Percentiles rank a stretch among this genome's conserved stretches.
phyloP scores from a whole-genome alignment of 306 rosid genomes.

The Dalbergia oliveri region DNA sequence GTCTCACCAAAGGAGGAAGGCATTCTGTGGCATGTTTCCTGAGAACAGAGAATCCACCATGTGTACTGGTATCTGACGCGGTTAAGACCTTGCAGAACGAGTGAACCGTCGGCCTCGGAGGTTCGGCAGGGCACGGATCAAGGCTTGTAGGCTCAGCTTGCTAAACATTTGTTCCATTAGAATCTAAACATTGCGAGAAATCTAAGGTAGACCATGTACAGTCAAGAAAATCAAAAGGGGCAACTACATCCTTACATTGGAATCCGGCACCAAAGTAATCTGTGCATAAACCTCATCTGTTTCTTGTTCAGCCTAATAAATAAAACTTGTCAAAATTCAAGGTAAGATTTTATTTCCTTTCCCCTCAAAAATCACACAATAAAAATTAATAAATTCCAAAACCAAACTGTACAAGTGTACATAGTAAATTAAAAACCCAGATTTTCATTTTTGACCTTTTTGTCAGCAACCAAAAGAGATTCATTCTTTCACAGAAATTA shows the following conservation, averaged over 20 bases:
- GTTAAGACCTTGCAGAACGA: slow-evolving; percentile 87
- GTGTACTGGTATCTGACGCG: slow-evolving; percentile 96
- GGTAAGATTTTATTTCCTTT: slow-evolving; percentile 34
- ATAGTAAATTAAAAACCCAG: slow-evolving; percentile 23
- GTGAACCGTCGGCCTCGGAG: slow-evolving; percentile 60
- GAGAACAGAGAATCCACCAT: slow-evolving; percentile 95
- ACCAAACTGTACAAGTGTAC: neutral
- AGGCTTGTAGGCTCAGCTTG: slow-evolving; percentile 68
- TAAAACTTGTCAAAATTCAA: slow-evolving; percentile 41
- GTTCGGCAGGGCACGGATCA: slow-evolving; percentile 58
- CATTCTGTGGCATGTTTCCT: slow-evolving; percentile 95
- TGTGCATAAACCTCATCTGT: slow-evolving; percentile 92
- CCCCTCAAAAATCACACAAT: neutral
- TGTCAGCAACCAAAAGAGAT: slow-evolving; percentile 11
- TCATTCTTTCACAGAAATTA: neutral
- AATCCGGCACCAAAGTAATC: slow-evolving; percentile 80
- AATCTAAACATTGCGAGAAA: slow-evolving; percentile 35
- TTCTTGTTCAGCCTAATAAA: slow-evolving; percentile 88
- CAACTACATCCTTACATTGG: slow-evolving; percentile 63
- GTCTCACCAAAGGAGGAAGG: slow-evolving; percentile 85
- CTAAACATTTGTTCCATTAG: slow-evolving; percentile 57
- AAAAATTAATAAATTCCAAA: neutral
- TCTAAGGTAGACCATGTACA: slow-evolving; percentile 49
- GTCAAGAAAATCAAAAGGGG: slow-evolving; percentile 42
- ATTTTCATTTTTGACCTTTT: neutral